A percentile compares a stretch with the other conserved stretches of the same genome.
Evolutionary conservation across 768 basidiomycete genomes (phyloP).

Genomic region (Tricholomella constricta): DNA sequence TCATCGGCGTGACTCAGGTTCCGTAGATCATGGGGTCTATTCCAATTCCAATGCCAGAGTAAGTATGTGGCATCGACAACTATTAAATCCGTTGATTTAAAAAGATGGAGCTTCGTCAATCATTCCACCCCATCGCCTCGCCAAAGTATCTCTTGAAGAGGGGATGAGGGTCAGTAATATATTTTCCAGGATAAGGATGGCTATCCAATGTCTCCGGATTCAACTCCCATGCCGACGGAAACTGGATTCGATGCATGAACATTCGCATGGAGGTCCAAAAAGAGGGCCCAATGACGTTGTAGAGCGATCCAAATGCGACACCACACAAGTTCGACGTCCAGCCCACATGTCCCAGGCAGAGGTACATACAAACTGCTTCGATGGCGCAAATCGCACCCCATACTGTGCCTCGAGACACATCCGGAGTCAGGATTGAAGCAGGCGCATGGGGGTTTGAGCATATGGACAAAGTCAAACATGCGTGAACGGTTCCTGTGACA

Average conservation of each 20-base stretch:
- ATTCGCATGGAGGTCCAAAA: constrained; percentile 4
- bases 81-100: too few species aligned
- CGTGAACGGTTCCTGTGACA: constrained; percentile 2
- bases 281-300: constrained; percentile 1
- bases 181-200: constrained; percentile 4
- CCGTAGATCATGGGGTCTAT: too few species aligned
- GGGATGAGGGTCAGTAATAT: neutral
- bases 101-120: neutral
- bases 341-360: constrained; percentile 5
- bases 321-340: constrained; percentile 12
- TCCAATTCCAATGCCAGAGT: too few species aligned
- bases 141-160: constrained; percentile 5
- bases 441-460: constrained; percentile 1
- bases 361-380: constrained; percentile 2
- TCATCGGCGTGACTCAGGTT: too few species aligned
- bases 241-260: constrained; percentile 1
- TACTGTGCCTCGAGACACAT: neutral
- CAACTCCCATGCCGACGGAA: constrained; percentile 1
- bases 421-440: neutral
- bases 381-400: constrained; percentile 7
- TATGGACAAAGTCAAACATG: constrained; percentile 3
- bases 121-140: neutral
- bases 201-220: neutral
- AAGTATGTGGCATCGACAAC: too few species aligned
- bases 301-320: constrained; percentile 4